phyloP scores from a whole-genome alignment of 1,284 basidiomycete genomes.

The Mixia osmundae region DNA sequence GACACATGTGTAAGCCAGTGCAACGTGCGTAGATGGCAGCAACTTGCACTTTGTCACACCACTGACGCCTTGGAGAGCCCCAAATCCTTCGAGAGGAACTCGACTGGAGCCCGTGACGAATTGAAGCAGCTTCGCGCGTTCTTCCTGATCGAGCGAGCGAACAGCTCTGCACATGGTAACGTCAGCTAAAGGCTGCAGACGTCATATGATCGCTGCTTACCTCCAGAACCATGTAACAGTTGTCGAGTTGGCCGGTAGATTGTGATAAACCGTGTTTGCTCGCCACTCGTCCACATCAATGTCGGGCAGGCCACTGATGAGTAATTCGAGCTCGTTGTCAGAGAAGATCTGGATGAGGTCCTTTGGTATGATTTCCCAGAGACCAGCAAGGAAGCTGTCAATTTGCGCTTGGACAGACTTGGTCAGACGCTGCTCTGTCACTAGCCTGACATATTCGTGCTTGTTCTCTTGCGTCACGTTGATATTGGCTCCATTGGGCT shows the following conservation, averaged over 20 bases:
- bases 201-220: too few species aligned
- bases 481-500: conserved; percentile 53
- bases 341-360: conserved; percentile 62
- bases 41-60: conserved; percentile 1
- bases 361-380: conserved; percentile 87
- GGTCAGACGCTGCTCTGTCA: conserved; percentile 72
- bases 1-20: conserved; percentile 40
- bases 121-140: conserved; percentile 63
- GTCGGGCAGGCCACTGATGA: conserved; percentile 72
- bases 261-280: conserved; percentile 58
- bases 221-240: conserved; percentile 68
- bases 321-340: conserved; percentile 77
- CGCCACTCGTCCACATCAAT: conserved; percentile 98
- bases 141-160: conserved; percentile 89
- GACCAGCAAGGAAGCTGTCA: conserved; percentile 53
- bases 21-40: background rate
- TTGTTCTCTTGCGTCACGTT: conserved; percentile 88
- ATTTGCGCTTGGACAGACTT: conserved; percentile 94
- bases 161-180: too few species aligned
- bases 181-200: too few species aligned
- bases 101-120: conserved; percentile 83
- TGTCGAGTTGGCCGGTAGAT: conserved; percentile 6
- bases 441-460: conserved; percentile 80
- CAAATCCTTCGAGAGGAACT: conserved; percentile 37
- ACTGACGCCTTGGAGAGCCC: conserved; percentile 15